Conservation (phyloP, 2,329 filamentous ascomycete genomes). For the Cytospora mali region DNA sequence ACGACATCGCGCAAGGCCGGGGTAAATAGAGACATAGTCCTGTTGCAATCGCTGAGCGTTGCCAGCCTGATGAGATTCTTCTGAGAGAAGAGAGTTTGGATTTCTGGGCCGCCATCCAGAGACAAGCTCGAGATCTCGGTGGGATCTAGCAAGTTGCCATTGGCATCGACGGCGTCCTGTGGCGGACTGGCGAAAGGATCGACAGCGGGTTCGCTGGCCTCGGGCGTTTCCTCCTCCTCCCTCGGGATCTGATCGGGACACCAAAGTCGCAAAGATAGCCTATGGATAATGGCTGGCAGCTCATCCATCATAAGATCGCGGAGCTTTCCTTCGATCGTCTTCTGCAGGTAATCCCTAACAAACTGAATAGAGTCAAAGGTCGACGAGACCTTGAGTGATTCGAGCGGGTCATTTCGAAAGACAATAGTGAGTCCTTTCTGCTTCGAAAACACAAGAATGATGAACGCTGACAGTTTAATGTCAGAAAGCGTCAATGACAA, state of each 20-base stretch:
- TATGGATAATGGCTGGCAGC: constrained; percentile 92
- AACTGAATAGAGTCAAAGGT: constrained; percentile 99
- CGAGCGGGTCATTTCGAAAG: constrained; percentile 96
- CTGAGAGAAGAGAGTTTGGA: constrained; percentile 90
- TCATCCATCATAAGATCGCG: constrained; percentile 98
- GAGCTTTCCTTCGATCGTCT: constrained; percentile 91
- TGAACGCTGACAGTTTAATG: constrained; percentile 93
- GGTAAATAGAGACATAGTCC: constrained; percentile 88
- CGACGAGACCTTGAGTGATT: constrained; percentile 96
- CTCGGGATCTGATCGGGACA: constrained; percentile 80
- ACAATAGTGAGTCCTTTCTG: constrained; percentile 96
- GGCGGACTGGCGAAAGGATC: constrained; percentile 84
- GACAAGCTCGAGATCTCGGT: constrained; percentile 76
- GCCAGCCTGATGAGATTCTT: constrained; percentile 88
- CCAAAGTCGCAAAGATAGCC: constrained; percentile 84
- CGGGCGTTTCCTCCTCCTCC: constrained; percentile 61
- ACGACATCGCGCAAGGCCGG: constrained; percentile 88
- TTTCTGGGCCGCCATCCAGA: constrained; percentile 77
- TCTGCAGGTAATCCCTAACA: constrained; percentile 93
- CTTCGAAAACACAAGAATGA: constrained; percentile 95
- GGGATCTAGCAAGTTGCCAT: constrained; percentile 75
- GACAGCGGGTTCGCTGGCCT: constrained; percentile 61
- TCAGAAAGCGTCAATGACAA: constrained; percentile 95
- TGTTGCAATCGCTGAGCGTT: constrained; percentile 82
- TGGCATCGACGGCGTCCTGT: constrained; percentile 78